phyloP scores from a whole-genome alignment of 108 stramenopile species.

The Mediolabrus comicus region DNA sequence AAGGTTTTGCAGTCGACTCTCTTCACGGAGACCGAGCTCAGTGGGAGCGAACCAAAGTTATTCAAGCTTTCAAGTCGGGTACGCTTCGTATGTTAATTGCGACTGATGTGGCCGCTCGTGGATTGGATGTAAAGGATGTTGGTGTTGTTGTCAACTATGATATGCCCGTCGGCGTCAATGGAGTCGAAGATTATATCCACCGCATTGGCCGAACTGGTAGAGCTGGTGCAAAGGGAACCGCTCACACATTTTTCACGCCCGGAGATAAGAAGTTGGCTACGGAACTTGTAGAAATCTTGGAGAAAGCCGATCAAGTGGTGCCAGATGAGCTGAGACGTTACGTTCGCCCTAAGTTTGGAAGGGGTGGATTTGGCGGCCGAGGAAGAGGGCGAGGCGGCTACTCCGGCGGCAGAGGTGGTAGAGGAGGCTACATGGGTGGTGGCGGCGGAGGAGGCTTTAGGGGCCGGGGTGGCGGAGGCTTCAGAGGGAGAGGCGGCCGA shows the following conservation, averaged over 20 bases:
- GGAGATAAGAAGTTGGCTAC: constrained; percentile 82
- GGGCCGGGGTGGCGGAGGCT: constrained; percentile 45
- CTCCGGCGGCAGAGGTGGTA: constrained; percentile 67
- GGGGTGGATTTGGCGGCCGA: constrained; percentile 53
- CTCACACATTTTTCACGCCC: constrained; percentile 90
- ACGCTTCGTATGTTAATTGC: constrained; percentile 92
- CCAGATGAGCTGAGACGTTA: constrained; percentile 77
- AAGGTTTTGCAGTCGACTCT: constrained; percentile 90
- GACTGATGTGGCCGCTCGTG: constrained; percentile 97
- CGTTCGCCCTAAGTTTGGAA: constrained; percentile 63
- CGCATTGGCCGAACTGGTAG: constrained; percentile 95
- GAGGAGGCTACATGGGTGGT: constrained; percentile 52
- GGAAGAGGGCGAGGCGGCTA: constrained; percentile 54
- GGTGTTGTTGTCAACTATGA: constrained; percentile 97
- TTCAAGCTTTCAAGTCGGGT: constrained; percentile 91
- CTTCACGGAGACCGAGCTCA: constrained; percentile 98
- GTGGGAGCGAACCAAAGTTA: constrained; percentile 94
- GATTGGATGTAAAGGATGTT: constrained; percentile 98
- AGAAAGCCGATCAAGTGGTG: constrained; percentile 80
- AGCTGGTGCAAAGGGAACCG: constrained; percentile 91
- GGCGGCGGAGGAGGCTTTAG: constrained; percentile 51
- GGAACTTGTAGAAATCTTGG: constrained; percentile 80
- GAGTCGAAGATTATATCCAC: constrained; percentile 92
- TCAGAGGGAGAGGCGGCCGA: constrained; percentile 35
- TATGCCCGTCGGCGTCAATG: constrained; percentile 90